Evolutionary conservation across 805 yeast genomes (phyloP).

Genomic region (Saccharomycopsis capsularis): DNA sequence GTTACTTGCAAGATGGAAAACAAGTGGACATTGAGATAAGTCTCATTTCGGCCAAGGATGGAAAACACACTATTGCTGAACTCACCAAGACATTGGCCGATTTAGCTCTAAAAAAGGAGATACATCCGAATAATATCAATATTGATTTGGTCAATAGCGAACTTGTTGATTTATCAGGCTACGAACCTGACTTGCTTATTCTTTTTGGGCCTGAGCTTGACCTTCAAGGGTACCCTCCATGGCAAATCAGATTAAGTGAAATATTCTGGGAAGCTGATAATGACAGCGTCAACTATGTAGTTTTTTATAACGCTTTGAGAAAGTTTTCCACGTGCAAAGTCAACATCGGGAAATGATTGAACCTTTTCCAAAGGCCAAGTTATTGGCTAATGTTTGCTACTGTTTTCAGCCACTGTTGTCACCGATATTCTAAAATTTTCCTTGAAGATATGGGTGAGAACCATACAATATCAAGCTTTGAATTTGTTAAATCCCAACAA

Average conservation of each 20-base stretch:
- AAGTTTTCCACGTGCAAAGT: constrained; percentile 74
- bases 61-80: constrained; percentile 84
- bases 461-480: too few species aligned
- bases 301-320: constrained; percentile 70
- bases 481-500: too few species aligned
- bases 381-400: not conserved
- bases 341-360: constrained; percentile 70
- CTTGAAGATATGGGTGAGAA: too few species aligned
- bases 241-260: constrained; percentile 91
- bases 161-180: constrained; percentile 66
- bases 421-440: too few species aligned
- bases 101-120: constrained; percentile 52
- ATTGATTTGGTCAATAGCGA: constrained; percentile 71
- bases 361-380: not conserved
- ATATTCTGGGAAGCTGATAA: constrained; percentile 89
- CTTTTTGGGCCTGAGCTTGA: constrained; percentile 83
- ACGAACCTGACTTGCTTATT: constrained; percentile 87
- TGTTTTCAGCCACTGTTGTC: not conserved
- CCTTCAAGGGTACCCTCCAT: constrained; percentile 93
- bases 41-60: constrained; percentile 70
- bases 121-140: constrained; percentile 60
- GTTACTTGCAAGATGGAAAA: constrained; percentile 6
- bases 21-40: constrained; percentile 49
- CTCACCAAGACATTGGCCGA: constrained; percentile 82
- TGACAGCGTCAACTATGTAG: constrained; percentile 71